Evolutionary conservation across 768 basidiomycete genomes (phyloP).

Genomic region (Lactarius hengduanensis): DNA sequence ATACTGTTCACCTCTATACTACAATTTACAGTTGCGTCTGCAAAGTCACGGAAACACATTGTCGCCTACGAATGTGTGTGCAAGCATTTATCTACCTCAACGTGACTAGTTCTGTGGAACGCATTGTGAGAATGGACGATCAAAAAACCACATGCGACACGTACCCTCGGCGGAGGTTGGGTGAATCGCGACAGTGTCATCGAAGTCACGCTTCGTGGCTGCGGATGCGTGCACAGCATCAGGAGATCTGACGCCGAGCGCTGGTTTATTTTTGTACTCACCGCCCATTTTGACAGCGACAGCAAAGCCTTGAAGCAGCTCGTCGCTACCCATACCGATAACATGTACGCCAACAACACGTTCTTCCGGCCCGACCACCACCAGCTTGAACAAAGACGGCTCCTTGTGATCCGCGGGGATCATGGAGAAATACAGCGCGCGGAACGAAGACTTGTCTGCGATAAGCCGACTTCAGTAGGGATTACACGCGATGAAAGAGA

Average conservation of each 20-base stretch:
- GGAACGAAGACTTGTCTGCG: constrained; percentile 76
- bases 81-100: constrained; percentile 40
- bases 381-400: constrained; percentile 90
- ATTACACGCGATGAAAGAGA: constrained; percentile 4
- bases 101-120: constrained; percentile 52
- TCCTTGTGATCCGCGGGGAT: constrained; percentile 88
- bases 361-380: constrained; percentile 85
- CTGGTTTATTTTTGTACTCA: constrained; percentile 32
- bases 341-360: constrained; percentile 96
- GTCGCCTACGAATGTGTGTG: neutral
- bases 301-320: constrained; percentile 92
- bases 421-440: constrained; percentile 91
- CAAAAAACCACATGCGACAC: constrained; percentile 27
- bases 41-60: constrained; percentile 2
- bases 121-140: constrained; percentile 5
- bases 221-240: constrained; percentile 9
- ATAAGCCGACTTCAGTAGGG: constrained; percentile 11
- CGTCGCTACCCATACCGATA: constrained; percentile 89
- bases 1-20: neutral
- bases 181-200: constrained; percentile 90
- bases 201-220: constrained; percentile 79
- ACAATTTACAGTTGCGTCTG: neutral
- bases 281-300: constrained; percentile 98
- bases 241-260: neutral
- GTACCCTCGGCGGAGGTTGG: constrained; percentile 82